These are phyloP conservation scores for Pythium biforme DNA, from an alignment of 352 stramenopile species.

Conservation along the genomic window DNA sequence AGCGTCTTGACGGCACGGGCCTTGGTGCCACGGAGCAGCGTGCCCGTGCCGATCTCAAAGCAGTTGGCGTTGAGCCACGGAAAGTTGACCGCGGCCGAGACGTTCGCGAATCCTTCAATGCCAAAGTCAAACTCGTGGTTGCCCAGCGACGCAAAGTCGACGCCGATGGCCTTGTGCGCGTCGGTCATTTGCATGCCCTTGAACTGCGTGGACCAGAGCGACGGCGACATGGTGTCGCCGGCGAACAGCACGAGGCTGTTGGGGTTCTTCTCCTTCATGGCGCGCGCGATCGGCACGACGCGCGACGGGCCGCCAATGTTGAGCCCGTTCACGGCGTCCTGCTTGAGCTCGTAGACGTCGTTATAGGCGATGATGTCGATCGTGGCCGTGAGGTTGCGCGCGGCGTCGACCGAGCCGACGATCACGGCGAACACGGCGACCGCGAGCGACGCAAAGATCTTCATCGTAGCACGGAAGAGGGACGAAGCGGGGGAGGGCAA, in stretches of 20 bases:
- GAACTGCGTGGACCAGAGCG: slow-evolving; percentile 80
- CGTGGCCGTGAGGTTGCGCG: slow-evolving; percentile 43
- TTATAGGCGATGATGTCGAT: slow-evolving; percentile 77
- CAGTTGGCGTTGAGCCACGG: slow-evolving; percentile 77
- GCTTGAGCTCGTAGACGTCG: slow-evolving; percentile 80
- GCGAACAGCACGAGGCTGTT: slow-evolving; percentile 80
- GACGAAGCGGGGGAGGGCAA: not conserved
- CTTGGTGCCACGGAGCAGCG: slow-evolving; percentile 55
- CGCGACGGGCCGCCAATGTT: slow-evolving; percentile 72
- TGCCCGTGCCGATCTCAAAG: slow-evolving; percentile 44
- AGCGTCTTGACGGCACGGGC: slow-evolving; percentile 48
- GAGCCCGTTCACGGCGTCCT: slow-evolving; percentile 58
- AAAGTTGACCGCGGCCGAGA: slow-evolving; percentile 54
- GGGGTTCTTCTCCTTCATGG: slow-evolving; percentile 51
- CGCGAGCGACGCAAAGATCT: slow-evolving; percentile 32
- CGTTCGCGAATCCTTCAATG: slow-evolving; percentile 73
- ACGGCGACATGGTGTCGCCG: slow-evolving; percentile 79
- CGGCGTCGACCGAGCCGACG: slow-evolving; percentile 19
- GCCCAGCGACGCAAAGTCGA: slow-evolving; percentile 71
- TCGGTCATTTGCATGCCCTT: slow-evolving; percentile 79
- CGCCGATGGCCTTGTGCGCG: slow-evolving; percentile 68
- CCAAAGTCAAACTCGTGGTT: slow-evolving; percentile 86
- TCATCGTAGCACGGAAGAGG: slow-evolving; percentile 19
- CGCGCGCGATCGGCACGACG: slow-evolving; percentile 60
- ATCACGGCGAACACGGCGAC: slow-evolving; percentile 27